Base-by-base conservation (phyloP, 345 rosid genomes). In the Euclidium syriacum region DNA sequence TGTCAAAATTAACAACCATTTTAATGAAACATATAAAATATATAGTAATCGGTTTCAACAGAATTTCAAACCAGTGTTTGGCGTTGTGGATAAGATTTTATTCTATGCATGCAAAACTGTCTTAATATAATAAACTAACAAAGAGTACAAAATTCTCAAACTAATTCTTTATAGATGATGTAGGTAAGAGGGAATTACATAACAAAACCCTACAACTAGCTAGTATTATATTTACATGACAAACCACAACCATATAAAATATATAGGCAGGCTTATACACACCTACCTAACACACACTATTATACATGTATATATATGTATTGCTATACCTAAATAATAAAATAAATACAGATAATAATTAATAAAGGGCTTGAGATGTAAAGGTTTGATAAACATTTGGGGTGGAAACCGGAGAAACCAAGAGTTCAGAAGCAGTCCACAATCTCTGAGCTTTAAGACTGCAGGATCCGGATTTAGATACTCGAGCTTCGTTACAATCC, bases 401-500 rank as follows among this genome's bases (percentile, higher is more conserved):
- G 40, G 79, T 77, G 35, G 83, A 66, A 68, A 79, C 71, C 52
- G 51, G 59, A 63, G 92, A 80, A 40, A 85, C 83, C 83, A 87
- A 68, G 56, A 76, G 58, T 70, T 92, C 86, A 15, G 98, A 92
- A 47, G 85, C 81, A 60, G 85, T 65, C 98, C 98, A 89, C 2
- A 92, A 50, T 22, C 83, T 74, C 11, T 77, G 76, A 50, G 94
- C 96, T 73, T 85, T 94, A 2, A 29, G 20, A 3, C 73, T 74
- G 79, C 72, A 83, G 24, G 88, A 76, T 23, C 91, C 94, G 40
- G 69, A 48, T 59, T 83, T 87, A 5, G 96, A 86, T 10, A 89
- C 52, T 22, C 81, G 43, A 18, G 95, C 74, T 74, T 90, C 91
- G 64, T 92, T 90, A 76, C 98, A 92, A 65, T 92, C 98, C 0